Base-by-base conservation (phyloP, 1,139 yeast species). In the Diutina rugosa region DNA sequence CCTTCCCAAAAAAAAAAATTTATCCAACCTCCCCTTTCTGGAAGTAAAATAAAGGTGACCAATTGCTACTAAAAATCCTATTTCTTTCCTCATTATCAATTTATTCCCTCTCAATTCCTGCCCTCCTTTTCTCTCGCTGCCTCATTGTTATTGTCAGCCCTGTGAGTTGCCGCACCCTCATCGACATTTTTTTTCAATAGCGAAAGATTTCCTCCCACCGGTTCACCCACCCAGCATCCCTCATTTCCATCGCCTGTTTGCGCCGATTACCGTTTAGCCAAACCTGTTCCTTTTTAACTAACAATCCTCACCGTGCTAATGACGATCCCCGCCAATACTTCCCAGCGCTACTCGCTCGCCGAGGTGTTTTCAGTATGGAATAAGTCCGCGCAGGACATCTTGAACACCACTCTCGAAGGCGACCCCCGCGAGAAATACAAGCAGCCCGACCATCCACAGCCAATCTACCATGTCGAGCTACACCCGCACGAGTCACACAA, bases 271-370 rank as follows among this genome's bases (percentile, higher is more conserved):
- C 45, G 45, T 9, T 14, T n/a, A 6, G 18, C 45, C 45, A 9
- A 14, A 41, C 12, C 35, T 2, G 1, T 32, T 32, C 12, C 35
- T 5, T 5, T 32, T 21, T 21, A 3, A 21, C 26, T 21, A 21
- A 21, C 2, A 21, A 21, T 3, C 26, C 26, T 3, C 4, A 2
- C 48, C 48, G 8, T 18, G 46, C 32, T 35, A 47, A 49, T 49
- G 53, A 49, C 32, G 18, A 49, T 49, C 32, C 44, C 53, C 21
- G 41, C 44, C 44, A 49, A 49, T 18, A 49, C 53, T 4, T n/a
- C 44, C 35, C 26, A 49, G 14, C 53, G 53, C 32, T 49, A 49
- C 28, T 16, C 53, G 41, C 53, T 49, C 21, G 53, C 53, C 53
- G 53, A 49, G 18, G 53, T 49, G 44, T 49, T 49, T 32, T 38